These are phyloP conservation scores for Nemania bipapillata DNA, from an alignment of 2,329 filamentous ascomycete species.

Conservation along the genomic window DNA sequence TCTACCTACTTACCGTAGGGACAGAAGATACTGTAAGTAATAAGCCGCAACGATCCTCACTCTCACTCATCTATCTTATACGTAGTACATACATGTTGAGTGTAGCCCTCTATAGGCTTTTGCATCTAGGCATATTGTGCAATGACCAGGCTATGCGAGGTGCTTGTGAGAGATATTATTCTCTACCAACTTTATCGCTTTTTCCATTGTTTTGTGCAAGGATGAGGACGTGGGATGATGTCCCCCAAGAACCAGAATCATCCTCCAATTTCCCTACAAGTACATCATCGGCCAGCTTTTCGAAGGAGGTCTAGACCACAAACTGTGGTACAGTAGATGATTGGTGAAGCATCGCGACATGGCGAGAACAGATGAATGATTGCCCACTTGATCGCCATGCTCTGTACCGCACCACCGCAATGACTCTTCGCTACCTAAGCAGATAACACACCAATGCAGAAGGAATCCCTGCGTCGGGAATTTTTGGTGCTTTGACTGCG, in stretches of 20 bases:
- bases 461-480: slow-evolving; percentile 1
- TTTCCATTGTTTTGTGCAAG: too few species aligned
- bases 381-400: slow-evolving; percentile 27
- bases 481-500: neutral
- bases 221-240: neutral
- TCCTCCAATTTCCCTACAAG: neutral
- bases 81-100: too few species aligned
- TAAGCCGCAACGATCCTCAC: too few species aligned
- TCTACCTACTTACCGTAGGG: too few species aligned
- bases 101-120: too few species aligned
- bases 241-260: neutral
- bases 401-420: neutral
- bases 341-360: slow-evolving; percentile 8
- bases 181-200: too few species aligned
- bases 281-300: neutral
- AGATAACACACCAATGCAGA: neutral
- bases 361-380: slow-evolving; percentile 14
- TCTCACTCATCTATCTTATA: too few species aligned
- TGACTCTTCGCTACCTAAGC: neutral
- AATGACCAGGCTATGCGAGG: too few species aligned
- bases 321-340: neutral
- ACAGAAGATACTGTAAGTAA: too few species aligned
- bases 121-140: too few species aligned
- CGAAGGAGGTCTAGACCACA: neutral
- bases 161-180: too few species aligned